These are phyloP conservation scores for Thozetella sp. DNA, from an alignment of 495 filamentous ascomycete species.

Conservation along the genomic window DNA sequence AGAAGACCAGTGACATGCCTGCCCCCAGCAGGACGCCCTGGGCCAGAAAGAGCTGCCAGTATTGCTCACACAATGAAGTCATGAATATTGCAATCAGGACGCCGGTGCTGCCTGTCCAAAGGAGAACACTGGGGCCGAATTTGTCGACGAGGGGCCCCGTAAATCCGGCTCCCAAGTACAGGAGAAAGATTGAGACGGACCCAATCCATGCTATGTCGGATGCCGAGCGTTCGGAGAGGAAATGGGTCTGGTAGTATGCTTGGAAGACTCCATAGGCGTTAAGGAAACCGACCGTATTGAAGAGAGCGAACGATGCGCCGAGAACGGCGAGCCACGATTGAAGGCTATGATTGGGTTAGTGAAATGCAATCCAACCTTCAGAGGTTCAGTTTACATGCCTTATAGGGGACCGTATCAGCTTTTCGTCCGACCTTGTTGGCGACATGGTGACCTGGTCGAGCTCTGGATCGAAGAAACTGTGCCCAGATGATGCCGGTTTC, in stretches of 20 bases:
- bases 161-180: conserved; percentile 35
- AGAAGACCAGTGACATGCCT: conserved; percentile 42
- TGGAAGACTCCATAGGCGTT: conserved; percentile 65
- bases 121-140: conserved; percentile 38
- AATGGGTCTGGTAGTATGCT: conserved; percentile 50
- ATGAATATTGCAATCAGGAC: conserved; percentile 41
- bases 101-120: conserved; percentile 13
- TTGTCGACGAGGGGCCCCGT: conserved; percentile 45
- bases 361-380: too few species aligned
- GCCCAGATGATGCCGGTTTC: too few species aligned
- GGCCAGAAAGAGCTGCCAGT: conserved; percentile 59
- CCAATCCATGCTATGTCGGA: conserved; percentile 52
- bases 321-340: conserved; percentile 24
- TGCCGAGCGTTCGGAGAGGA: conserved; percentile 41
- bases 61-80: conserved; percentile 51
- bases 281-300: conserved; percentile 44
- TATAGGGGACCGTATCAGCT: too few species aligned
- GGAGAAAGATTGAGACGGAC: conserved; percentile 44
- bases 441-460: too few species aligned
- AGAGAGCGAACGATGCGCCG: conserved; percentile 27
- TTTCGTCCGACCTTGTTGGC: too few species aligned
- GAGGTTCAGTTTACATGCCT: too few species aligned
- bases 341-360: conserved; percentile 6
- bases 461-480: too few species aligned
- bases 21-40: conserved; percentile 55